Evolutionary conservation across 257 asterid species (phyloP).

Genomic region (Scutellaria minor): DNA sequence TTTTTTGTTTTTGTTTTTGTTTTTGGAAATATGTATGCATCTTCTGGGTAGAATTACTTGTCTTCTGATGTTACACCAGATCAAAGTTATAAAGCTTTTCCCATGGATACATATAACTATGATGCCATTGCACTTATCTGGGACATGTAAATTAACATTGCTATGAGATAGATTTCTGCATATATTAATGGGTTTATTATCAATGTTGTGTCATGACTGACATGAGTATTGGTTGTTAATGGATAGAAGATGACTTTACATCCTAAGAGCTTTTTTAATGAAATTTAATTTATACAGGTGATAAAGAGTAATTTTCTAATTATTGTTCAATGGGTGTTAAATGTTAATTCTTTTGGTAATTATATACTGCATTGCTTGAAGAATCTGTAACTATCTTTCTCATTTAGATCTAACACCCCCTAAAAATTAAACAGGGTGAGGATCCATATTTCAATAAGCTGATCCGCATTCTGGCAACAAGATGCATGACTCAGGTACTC

Average conservation of each 20-base stretch:
- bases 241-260: background rate
- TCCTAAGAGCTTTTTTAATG: background rate
- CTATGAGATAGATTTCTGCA: conserved; percentile 5
- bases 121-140: conserved; percentile 12
- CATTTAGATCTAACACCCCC: conserved; percentile 4
- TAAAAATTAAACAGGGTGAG: conserved; percentile 55
- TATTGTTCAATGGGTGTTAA: background rate
- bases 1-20: background rate
- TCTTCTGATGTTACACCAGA: conserved; percentile 17
- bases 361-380: conserved; percentile 14
- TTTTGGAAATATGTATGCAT: conserved; percentile 14
- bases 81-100: conserved; percentile 17
- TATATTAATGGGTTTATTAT: background rate
- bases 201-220: background rate
- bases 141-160: background rate
- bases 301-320: background rate
- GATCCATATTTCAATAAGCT: conserved; percentile 97
- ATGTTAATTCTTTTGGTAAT: background rate
- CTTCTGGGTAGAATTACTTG: background rate
- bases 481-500: conserved; percentile 99
- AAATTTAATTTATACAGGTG: background rate
- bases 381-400: conserved; percentile 24
- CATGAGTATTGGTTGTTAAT: background rate
- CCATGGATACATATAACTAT: background rate
- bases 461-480: conserved; percentile 95